A percentile compares a stretch with the other conserved stretches of the same genome.
phyloP scores from a whole-genome alignment of 306 rosid species.

The Cucumis sativus region DNA sequence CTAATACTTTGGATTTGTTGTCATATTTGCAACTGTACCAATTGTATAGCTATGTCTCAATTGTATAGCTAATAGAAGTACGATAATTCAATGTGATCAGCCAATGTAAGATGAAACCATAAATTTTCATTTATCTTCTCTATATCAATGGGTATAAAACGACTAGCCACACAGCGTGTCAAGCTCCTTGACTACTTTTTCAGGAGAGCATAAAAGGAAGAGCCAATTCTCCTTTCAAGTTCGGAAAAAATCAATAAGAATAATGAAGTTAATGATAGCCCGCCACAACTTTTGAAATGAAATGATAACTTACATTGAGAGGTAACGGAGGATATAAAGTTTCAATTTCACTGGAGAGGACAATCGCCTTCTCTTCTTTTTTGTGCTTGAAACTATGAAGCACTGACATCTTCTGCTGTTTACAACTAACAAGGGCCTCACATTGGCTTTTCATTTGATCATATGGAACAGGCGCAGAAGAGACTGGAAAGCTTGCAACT shows the following conservation, averaged over 20 bases:
- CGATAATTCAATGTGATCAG: background rate
- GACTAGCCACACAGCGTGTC: background rate
- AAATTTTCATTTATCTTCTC: background rate
- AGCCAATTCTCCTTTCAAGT: background rate
- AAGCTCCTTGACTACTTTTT: background rate
- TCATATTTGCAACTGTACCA: too few relatives aligned
- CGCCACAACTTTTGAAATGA: background rate
- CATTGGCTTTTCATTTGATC: slow-evolving; percentile 93
- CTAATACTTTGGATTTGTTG: too few relatives aligned
- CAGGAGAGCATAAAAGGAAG: background rate
- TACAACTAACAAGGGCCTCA: slow-evolving; percentile 77
- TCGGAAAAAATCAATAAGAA: background rate
- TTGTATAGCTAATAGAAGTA: background rate
- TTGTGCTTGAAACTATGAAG: slow-evolving; percentile 72
- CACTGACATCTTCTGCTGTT: slow-evolving; percentile 76
- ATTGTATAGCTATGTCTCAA: too few relatives aligned
- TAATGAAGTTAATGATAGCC: background rate
- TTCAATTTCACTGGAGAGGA: slow-evolving; percentile 48
- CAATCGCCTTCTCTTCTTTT: slow-evolving; percentile 41
- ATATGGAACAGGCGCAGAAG: slow-evolving; percentile 60
- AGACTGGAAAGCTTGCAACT: slow-evolving; percentile 67
- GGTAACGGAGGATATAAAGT: slow-evolving; percentile 18
- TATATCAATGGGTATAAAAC: background rate
- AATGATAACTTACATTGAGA: slow-evolving; percentile 31
- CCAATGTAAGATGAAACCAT: background rate